These are phyloP conservation scores for Trypanosoma scelopori DNA, from an alignment of 208 protist species.

Conservation along the genomic window DNA sequence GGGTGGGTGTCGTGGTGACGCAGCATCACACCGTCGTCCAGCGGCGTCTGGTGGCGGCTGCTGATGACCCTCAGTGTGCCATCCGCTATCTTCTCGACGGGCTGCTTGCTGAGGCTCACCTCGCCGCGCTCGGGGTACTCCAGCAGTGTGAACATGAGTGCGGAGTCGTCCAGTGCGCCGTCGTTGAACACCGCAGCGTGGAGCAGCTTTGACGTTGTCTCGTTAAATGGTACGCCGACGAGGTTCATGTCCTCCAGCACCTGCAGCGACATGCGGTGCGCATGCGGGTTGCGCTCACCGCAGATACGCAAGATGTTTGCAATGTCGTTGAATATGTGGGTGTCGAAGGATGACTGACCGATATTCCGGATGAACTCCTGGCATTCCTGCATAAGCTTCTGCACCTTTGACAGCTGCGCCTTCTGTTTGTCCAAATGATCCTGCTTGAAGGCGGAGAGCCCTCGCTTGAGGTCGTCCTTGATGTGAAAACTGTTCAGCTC, in stretches of 20 bases:
- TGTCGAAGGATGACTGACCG: slow-evolving; percentile 66
- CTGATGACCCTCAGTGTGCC: slow-evolving; percentile 75
- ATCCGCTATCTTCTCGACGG: slow-evolving; percentile 65
- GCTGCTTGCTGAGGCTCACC: slow-evolving; percentile 50
- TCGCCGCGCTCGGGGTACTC: slow-evolving; percentile 91
- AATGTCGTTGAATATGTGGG: slow-evolving; percentile 82
- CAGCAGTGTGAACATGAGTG: slow-evolving; percentile 82
- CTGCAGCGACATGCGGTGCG: slow-evolving; percentile 68
- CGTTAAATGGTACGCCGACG: slow-evolving; percentile 73
- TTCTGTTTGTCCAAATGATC: slow-evolving; percentile 86
- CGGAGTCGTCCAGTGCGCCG: slow-evolving; percentile 81
- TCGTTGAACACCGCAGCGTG: slow-evolving; percentile 75
- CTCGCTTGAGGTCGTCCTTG: slow-evolving; percentile 89
- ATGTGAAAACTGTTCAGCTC: slow-evolving; percentile 83
- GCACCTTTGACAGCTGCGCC: slow-evolving; percentile 54
- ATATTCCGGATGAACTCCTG: slow-evolving; percentile 50
- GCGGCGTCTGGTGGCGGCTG: slow-evolving; percentile 80
- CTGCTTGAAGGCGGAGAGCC: slow-evolving; percentile 85
- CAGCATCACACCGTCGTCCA: slow-evolving; percentile 73
- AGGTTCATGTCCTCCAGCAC: slow-evolving; percentile 90
- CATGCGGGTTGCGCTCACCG: slow-evolving; percentile 68
- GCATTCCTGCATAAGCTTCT: slow-evolving; percentile 72
- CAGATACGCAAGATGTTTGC: slow-evolving; percentile 86
- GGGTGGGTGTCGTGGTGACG: slow-evolving; percentile 72
- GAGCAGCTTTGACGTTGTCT: slow-evolving; percentile 67